Percentiles rank a stretch among this genome's conserved stretches.
Evolutionary conservation across 2,329 filamentous ascomycete genomes (phyloP).

Genomic region (Ophiosphaerella korrae): DNA sequence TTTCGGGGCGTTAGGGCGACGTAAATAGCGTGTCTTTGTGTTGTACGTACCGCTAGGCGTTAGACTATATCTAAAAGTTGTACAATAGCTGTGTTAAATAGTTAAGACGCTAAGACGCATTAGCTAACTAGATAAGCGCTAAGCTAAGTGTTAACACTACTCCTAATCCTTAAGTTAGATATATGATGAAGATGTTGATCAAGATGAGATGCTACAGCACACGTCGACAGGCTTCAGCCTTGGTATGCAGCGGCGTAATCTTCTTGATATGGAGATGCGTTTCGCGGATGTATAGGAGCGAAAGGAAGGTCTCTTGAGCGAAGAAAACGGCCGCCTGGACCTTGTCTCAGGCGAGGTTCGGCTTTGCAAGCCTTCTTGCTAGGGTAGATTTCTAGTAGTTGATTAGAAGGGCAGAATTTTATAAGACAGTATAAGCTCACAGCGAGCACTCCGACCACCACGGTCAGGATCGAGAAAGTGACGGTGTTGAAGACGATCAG

Average conservation of each 20-base stretch:
- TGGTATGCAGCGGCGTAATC: background rate
- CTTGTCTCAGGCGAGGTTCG: slow-evolving; percentile 27
- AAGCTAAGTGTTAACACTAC: too few relatives aligned
- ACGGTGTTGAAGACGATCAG: slow-evolving; percentile 61
- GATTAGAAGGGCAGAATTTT: slow-evolving; percentile 2
- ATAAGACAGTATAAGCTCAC: slow-evolving; percentile 26
- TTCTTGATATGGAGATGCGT: slow-evolving; percentile 49
- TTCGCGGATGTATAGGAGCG: slow-evolving; percentile 56
- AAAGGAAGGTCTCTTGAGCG: slow-evolving; percentile 39
- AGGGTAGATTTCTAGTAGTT: too few relatives aligned
- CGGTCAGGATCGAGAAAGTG: slow-evolving; percentile 57
- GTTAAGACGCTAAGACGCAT: too few relatives aligned
- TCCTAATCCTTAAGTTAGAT: slow-evolving; percentile 18
- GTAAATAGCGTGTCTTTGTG: too few relatives aligned
- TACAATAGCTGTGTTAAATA: too few relatives aligned
- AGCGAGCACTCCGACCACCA: slow-evolving; percentile 57
- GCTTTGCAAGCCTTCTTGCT: too few relatives aligned
- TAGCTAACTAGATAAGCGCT: too few relatives aligned
- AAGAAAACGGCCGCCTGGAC: slow-evolving; percentile 47
- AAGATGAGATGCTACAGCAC: slow-evolving; percentile 36
- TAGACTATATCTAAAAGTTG: too few relatives aligned
- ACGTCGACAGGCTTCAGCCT: background rate
- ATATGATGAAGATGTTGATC: slow-evolving; percentile 43
- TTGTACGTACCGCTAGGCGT: too few relatives aligned
- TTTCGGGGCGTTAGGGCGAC: too few relatives aligned